Conservation (phyloP, 768 basidiomycete genomes). For the Boletus rufocinnamomeus region DNA sequence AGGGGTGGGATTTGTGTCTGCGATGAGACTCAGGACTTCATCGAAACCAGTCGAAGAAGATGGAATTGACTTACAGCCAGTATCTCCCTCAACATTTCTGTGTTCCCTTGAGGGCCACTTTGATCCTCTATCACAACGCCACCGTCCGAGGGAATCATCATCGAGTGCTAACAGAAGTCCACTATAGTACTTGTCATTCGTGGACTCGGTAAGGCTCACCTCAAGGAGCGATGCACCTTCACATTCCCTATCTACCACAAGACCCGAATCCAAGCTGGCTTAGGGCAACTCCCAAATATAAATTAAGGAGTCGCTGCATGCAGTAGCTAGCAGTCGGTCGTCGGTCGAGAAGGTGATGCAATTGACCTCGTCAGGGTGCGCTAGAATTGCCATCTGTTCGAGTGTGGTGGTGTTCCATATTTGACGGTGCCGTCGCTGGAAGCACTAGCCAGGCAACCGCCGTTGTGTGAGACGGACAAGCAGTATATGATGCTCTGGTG, state of each 20-base stretch:
- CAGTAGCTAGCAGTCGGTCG: constrained; percentile 34
- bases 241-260: constrained; percentile 25
- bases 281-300: constrained; percentile 36
- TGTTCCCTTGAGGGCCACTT: constrained; percentile 1
- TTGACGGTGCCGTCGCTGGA: constrained; percentile 32
- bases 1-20: constrained; percentile 13
- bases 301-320: constrained; percentile 31
- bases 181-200: constrained; percentile 3
- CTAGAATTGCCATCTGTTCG: constrained; percentile 26
- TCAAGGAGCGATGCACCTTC: constrained; percentile 29
- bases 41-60: neutral
- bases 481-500: constrained; percentile 32
- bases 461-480: constrained; percentile 30
- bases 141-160: constrained; percentile 1
- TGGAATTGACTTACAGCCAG: constrained; percentile 18
- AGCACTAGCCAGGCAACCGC: constrained; percentile 30
- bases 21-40: constrained; percentile 7
- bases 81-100: constrained; percentile 15
- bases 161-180: constrained; percentile 16
- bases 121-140: constrained; percentile 3
- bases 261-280: constrained; percentile 32
- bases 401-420: constrained; percentile 32
- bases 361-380: constrained; percentile 30
- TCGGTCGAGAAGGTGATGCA: constrained; percentile 34
- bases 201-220: constrained; percentile 19